Evolutionary conservation across 2,329 filamentous ascomycete genomes (phyloP).

Genomic region (Aspergillus tubingensis): DNA sequence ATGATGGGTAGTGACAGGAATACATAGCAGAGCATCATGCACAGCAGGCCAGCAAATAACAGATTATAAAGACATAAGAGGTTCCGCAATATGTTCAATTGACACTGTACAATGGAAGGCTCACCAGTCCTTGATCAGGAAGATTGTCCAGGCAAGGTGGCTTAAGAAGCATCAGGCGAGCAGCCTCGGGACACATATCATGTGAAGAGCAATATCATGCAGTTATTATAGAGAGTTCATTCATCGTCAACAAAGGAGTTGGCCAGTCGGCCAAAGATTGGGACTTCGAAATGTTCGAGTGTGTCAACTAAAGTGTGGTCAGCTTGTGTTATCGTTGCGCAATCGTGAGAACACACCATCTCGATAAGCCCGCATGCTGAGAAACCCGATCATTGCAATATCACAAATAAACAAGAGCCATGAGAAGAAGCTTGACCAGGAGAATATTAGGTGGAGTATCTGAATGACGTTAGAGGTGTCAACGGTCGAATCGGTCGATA

Average conservation of each 20-base stretch:
- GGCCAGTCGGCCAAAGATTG: slow-evolving; percentile 80
- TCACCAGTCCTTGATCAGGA: background rate
- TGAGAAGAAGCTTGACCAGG: slow-evolving; percentile 79
- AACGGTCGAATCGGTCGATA: background rate
- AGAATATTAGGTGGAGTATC: slow-evolving; percentile 80
- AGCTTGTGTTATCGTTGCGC: background rate
- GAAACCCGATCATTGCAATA: slow-evolving; percentile 70
- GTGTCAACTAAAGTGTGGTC: slow-evolving; percentile 56
- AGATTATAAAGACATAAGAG: background rate
- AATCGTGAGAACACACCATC: slow-evolving; percentile 62
- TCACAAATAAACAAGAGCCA: slow-evolving; percentile 82
- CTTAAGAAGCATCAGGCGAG: background rate
- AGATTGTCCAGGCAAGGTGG: background rate
- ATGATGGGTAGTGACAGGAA: background rate
- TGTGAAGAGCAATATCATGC: background rate
- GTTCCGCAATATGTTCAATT: background rate
- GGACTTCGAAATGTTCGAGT: slow-evolving; percentile 74
- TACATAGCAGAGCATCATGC: background rate
- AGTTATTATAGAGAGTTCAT: slow-evolving; percentile 33
- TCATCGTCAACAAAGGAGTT: slow-evolving; percentile 92
- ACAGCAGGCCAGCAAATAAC: background rate
- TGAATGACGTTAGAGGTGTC: slow-evolving; percentile 47
- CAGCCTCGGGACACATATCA: background rate
- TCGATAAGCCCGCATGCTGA: slow-evolving; percentile 77
- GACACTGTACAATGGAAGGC: slow-evolving; percentile 6